These are phyloP conservation scores for Pichia cactophila DNA, from an alignment of 1,139 yeast species.

Conservation along the genomic window DNA sequence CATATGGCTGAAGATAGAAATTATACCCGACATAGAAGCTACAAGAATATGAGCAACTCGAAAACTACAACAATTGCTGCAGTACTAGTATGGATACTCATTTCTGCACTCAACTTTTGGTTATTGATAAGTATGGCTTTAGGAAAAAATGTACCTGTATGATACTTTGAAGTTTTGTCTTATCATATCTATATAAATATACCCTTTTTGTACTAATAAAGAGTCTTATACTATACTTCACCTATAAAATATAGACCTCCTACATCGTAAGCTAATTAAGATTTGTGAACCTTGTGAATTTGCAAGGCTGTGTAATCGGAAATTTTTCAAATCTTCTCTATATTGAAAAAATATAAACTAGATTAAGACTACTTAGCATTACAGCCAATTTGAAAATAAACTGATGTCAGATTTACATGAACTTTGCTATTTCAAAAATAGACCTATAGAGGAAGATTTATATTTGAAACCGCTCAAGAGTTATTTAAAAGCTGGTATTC, in stretches of 20 bases:
- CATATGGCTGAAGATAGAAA: not conserved
- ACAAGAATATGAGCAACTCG: constrained; percentile 50
- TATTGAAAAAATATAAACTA: too few relatives aligned
- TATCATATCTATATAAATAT: too few relatives aligned
- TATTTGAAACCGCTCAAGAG: constrained; percentile 40
- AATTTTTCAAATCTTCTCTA: too few relatives aligned
- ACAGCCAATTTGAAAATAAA: too few relatives aligned
- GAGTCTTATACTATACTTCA: too few relatives aligned
- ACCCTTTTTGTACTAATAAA: not conserved
- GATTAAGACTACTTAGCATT: too few relatives aligned
- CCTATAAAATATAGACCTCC: too few relatives aligned
- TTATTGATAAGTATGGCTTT: constrained; percentile 39
- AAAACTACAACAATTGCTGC: constrained; percentile 38
- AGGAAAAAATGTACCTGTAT: constrained; percentile 27
- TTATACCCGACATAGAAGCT: constrained; percentile 15
- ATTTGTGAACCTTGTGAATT: too few relatives aligned
- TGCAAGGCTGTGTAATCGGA: too few relatives aligned
- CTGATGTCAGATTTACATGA: constrained; percentile 69
- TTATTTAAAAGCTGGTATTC: constrained; percentile 56
- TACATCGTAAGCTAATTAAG: too few relatives aligned
- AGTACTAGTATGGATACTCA: constrained; percentile 44
- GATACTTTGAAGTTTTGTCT: not conserved
- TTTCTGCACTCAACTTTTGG: constrained; percentile 44
- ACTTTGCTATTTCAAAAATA: constrained; percentile 45
- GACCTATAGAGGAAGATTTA: constrained; percentile 45